These are phyloP conservation scores for Friedmanniomyces endolithicus DNA, from an alignment of 495 filamentous ascomycete genomes.

Conservation along the genomic window DNA sequence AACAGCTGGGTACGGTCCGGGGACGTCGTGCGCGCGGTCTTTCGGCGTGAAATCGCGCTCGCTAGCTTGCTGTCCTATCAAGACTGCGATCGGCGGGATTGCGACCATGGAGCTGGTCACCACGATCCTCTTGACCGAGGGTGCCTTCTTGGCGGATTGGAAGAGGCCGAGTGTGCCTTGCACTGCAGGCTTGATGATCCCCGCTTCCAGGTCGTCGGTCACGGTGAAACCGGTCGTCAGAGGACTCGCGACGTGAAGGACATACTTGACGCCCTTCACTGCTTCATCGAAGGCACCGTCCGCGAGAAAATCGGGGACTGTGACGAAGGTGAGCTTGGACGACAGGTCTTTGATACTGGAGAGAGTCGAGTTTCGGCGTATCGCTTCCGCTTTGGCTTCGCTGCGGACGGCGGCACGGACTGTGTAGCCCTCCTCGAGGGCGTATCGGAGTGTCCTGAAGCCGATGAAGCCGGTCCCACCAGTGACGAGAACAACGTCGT, in stretches of 20 bases:
- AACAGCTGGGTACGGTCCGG: slow-evolving; percentile 3
- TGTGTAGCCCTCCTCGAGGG: slow-evolving; percentile 22
- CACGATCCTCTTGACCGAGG: slow-evolving; percentile 32
- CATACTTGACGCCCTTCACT: slow-evolving; percentile 35
- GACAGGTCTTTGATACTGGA: slow-evolving; percentile 11
- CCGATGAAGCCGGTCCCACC: slow-evolving; percentile 32
- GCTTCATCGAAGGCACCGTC: slow-evolving; percentile 36
- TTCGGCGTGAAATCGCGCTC: not conserved
- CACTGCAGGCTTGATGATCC: slow-evolving; percentile 31
- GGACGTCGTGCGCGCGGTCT: not conserved
- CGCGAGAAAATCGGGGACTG: slow-evolving; percentile 38
- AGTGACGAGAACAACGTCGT: slow-evolving; percentile 27
- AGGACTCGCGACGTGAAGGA: slow-evolving; percentile 44
- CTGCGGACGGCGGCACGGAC: slow-evolving; percentile 39
- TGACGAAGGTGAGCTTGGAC: slow-evolving; percentile 29
- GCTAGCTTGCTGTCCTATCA: not conserved
- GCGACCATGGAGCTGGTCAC: slow-evolving; percentile 34
- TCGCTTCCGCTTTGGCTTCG: slow-evolving; percentile 18
- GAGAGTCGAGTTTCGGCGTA: slow-evolving; percentile 17
- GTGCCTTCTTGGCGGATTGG: slow-evolving; percentile 27
- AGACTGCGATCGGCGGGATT: slow-evolving; percentile 19
- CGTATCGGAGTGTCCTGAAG: slow-evolving; percentile 22
- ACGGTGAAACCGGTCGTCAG: slow-evolving; percentile 15
- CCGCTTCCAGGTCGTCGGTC: slow-evolving; percentile 12
- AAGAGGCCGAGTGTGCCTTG: slow-evolving; percentile 31